A percentile compares a stretch with the other conserved stretches of the same genome.
Evolutionary conservation across 2,329 filamentous ascomycete genomes (phyloP).

Genomic region (Phyllosticta citribraziliensis): DNA sequence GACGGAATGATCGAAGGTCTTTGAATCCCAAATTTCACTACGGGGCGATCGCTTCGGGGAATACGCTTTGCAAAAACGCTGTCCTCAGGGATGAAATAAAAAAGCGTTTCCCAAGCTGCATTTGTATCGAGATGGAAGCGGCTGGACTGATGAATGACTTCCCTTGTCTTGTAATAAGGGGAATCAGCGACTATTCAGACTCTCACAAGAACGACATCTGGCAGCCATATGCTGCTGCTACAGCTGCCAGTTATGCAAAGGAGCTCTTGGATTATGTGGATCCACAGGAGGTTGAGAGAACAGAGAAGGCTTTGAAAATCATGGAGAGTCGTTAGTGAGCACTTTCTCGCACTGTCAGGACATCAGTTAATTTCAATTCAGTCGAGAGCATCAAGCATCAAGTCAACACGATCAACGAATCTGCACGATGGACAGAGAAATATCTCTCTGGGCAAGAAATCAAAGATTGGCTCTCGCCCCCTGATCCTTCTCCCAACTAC

Average conservation of each 20-base stretch:
- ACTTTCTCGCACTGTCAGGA: too few species aligned
- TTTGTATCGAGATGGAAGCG: conserved; percentile 15
- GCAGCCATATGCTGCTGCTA: conserved; percentile 15
- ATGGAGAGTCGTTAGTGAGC: too few species aligned
- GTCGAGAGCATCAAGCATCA: too few species aligned
- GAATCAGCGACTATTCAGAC: conserved; percentile 20
- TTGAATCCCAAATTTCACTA: not conserved
- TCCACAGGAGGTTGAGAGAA: not conserved
- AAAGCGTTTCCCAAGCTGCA: not conserved
- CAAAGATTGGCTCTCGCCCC: too few species aligned
- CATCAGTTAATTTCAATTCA: too few species aligned
- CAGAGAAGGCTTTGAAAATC: too few species aligned
- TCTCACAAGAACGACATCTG: conserved; percentile 19
- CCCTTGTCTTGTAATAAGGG: conserved; percentile 18
- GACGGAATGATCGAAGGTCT: not conserved
- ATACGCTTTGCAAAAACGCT: not conserved
- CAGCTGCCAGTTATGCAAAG: conserved; percentile 16
- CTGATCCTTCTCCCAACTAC: too few species aligned
- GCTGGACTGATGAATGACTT: conserved; percentile 16
- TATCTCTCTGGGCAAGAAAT: too few species aligned
- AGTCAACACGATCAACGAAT: too few species aligned
- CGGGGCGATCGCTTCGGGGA: not conserved
- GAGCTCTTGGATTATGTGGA: conserved; percentile 8
- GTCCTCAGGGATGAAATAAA: not conserved
- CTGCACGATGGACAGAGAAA: too few species aligned